These are phyloP conservation scores for Cystobasidiaceae sp. DNA, from an alignment of 1,284 basidiomycete genomes.

Conservation along the genomic window DNA sequence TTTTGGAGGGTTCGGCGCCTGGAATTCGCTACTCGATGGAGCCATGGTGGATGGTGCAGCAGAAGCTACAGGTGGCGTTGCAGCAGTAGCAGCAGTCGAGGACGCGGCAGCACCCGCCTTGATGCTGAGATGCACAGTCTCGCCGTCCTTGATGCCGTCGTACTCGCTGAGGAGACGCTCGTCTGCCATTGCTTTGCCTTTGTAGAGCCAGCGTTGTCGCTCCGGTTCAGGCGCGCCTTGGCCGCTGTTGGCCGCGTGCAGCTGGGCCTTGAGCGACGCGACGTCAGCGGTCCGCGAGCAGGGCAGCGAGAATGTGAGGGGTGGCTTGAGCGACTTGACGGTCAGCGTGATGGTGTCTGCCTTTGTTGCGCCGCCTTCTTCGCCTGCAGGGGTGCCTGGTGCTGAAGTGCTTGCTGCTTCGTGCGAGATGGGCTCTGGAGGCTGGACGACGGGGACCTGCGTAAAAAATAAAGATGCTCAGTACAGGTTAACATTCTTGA, in stretches of 20 bases:
- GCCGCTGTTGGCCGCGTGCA: slow-evolving; percentile 53
- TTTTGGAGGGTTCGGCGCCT: slow-evolving; percentile 1
- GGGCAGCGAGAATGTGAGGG: slow-evolving; percentile 64
- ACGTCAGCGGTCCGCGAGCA: slow-evolving; percentile 73
- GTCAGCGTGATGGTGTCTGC: slow-evolving; percentile 60
- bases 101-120: slow-evolving; percentile 61
- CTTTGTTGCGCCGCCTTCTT: neutral
- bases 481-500: neutral
- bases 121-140: slow-evolving; percentile 73
- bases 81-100: neutral
- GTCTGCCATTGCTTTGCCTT: slow-evolving; percentile 85
- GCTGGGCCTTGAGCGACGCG: slow-evolving; percentile 65
- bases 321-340: slow-evolving; percentile 83
- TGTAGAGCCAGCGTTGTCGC: slow-evolving; percentile 74
- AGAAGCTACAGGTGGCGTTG: slow-evolving; percentile 12
- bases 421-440: slow-evolving; percentile 4
- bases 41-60: slow-evolving; percentile 6
- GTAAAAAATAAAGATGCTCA: neutral
- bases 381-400: neutral
- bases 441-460: slow-evolving; percentile 28
- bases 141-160: slow-evolving; percentile 62
- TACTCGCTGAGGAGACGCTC: slow-evolving; percentile 82
- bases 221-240: slow-evolving; percentile 62
- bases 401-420: neutral
- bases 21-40: slow-evolving; percentile 11